These are phyloP conservation scores for Artemisia tridentata DNA, from an alignment of 129 eudicot genomes.

Conservation along the genomic window DNA sequence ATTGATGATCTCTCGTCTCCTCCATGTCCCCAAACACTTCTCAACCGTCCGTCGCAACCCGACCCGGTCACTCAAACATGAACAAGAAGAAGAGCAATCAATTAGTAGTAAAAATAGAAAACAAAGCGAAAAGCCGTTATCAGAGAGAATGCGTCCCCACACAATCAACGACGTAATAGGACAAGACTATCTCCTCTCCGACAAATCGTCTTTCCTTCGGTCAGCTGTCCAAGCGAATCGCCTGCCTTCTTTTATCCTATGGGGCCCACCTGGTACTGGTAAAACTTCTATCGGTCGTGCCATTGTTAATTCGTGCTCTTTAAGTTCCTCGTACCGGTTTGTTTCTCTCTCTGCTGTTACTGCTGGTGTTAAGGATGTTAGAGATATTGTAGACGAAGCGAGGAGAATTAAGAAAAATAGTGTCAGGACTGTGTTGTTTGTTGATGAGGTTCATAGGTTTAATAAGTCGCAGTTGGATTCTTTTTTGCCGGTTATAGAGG, in stretches of 20 bases:
- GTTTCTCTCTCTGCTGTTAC: slow-evolving; percentile 73
- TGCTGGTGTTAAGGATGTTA: slow-evolving; percentile 85
- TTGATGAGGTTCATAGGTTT: slow-evolving; percentile 93
- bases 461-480: slow-evolving; percentile 89
- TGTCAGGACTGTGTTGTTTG: slow-evolving; percentile 65
- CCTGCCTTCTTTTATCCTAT: slow-evolving; percentile 76
- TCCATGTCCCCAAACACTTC: too few relatives aligned
- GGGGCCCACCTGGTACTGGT: slow-evolving; percentile 99
- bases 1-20: too few relatives aligned
- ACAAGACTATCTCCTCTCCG: slow-evolving; percentile 75
- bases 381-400: slow-evolving; percentile 87
- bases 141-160: slow-evolving; percentile 89
- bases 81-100: too few relatives aligned
- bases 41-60: too few relatives aligned
- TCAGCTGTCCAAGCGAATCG: slow-evolving; percentile 51
- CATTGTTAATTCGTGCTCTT: slow-evolving; percentile 42
- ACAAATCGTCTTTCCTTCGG: slow-evolving; percentile 53
- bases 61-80: too few relatives aligned
- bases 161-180: slow-evolving; percentile 63
- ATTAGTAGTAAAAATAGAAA: neutral
- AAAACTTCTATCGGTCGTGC: slow-evolving; percentile 90
- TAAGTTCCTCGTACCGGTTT: slow-evolving; percentile 43
- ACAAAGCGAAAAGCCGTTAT: slow-evolving; percentile 46
- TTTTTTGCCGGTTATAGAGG: slow-evolving; percentile 85
- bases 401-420: slow-evolving; percentile 18